These are phyloP conservation scores for Prunus campanulata DNA, from an alignment of 306 rosid genomes.

Conservation along the genomic window DNA sequence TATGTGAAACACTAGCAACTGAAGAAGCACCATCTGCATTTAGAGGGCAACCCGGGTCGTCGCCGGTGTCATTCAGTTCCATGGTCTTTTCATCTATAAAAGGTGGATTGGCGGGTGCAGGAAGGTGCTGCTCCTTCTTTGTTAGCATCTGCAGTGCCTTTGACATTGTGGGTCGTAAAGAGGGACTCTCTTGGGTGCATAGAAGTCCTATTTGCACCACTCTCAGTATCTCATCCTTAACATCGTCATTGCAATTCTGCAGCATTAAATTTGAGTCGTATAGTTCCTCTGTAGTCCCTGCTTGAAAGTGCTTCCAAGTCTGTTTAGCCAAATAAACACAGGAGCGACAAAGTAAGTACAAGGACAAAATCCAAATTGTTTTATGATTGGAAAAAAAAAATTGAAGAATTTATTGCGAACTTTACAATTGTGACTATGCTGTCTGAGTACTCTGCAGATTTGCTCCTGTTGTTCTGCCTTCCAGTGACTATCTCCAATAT, in stretches of 20 bases:
- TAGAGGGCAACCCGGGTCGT: slow-evolving; percentile 39
- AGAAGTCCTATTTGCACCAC: slow-evolving; percentile 79
- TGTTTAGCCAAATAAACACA: slow-evolving; percentile 33
- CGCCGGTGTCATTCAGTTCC: slow-evolving; percentile 63
- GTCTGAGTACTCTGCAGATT: slow-evolving; percentile 64
- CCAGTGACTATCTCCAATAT: slow-evolving; percentile 73
- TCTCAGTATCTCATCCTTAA: slow-evolving; percentile 52
- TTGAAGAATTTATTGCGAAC: slow-evolving; percentile 5
- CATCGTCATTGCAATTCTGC: slow-evolving; percentile 33
- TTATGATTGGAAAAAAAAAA: neutral
- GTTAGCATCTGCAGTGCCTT: slow-evolving; percentile 72
- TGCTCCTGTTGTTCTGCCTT: slow-evolving; percentile 69
- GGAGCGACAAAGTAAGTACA: slow-evolving; percentile 16
- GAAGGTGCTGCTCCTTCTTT: slow-evolving; percentile 57
- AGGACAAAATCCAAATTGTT: neutral
- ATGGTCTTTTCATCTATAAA: slow-evolving; percentile 80
- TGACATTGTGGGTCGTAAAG: slow-evolving; percentile 75
- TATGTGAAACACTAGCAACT: slow-evolving; percentile 60
- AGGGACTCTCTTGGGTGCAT: slow-evolving; percentile 80
- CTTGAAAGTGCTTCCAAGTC: slow-evolving; percentile 84
- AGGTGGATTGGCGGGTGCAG: slow-evolving; percentile 81
- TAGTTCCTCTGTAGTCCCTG: slow-evolving; percentile 52
- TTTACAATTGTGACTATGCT: slow-evolving; percentile 68
- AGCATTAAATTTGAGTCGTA: slow-evolving; percentile 64
- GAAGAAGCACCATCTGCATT: slow-evolving; percentile 41